Percentiles rank a stretch among this genome's conserved stretches.
These are phyloP conservation scores for Tremella fuciformis DNA, from an alignment of 768 basidiomycete genomes.

Conservation along the genomic window DNA sequence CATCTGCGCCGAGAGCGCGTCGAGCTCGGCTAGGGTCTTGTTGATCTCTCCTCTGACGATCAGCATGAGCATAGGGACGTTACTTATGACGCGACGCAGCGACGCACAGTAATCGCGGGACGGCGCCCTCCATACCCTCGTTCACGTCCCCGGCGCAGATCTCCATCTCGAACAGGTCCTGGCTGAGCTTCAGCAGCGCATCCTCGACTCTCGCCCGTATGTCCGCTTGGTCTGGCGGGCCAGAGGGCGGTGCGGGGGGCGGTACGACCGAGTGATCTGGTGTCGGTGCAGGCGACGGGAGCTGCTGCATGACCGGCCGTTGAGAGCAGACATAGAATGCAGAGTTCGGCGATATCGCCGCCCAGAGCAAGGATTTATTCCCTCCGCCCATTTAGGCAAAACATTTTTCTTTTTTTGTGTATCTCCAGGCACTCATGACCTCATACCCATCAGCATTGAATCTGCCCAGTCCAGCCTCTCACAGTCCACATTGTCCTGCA, in stretches of 20 bases:
- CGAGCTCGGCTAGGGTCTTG: conserved; percentile 23
- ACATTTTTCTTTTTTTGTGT: too few relatives aligned
- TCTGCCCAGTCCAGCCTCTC: too few relatives aligned
- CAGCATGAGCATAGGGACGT: background rate
- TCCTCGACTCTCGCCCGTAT: conserved; percentile 27
- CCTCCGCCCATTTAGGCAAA: too few relatives aligned
- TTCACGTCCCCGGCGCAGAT: conserved; percentile 45
- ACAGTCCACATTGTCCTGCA: too few relatives aligned
- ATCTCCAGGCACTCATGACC: too few relatives aligned
- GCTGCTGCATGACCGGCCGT: conserved; percentile 12
- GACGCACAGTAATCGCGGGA: conserved; percentile 39
- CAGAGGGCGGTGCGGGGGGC: conserved; percentile 1
- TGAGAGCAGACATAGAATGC: too few relatives aligned
- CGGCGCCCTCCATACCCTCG: conserved; percentile 33
- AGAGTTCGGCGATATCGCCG: too few relatives aligned
- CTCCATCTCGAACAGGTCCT: conserved; percentile 47
- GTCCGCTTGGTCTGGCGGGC: conserved; percentile 18
- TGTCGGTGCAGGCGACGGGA: conserved; percentile 37
- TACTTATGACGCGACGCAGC: too few relatives aligned
- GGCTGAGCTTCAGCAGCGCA: conserved; percentile 31
- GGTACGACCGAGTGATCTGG: conserved; percentile 14
- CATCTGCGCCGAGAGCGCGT: conserved; percentile 23
- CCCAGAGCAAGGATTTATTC: too few relatives aligned
- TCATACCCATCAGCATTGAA: too few relatives aligned
- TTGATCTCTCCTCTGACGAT: conserved; percentile 35